Conservation (phyloP, 495 filamentous ascomycete genomes). For the Hyaloscypha variabilis region DNA sequence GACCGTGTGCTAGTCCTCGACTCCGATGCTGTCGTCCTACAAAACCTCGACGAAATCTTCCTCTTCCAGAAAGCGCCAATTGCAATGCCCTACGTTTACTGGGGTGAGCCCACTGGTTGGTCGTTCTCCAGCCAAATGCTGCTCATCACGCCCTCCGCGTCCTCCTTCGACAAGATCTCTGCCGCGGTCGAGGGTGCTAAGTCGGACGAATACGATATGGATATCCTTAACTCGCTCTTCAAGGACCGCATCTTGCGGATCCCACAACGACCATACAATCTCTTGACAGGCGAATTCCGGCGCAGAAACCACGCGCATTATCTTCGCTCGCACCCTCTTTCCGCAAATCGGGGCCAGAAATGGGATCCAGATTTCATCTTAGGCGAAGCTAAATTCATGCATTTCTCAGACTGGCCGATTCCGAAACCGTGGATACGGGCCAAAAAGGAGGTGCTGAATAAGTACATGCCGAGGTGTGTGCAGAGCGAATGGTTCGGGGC, state of each 20-base stretch:
- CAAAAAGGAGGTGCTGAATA: constrained; percentile 24
- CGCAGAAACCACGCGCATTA: constrained; percentile 52
- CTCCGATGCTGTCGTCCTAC: constrained; percentile 56
- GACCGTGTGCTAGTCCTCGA: constrained; percentile 61
- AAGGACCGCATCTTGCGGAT: constrained; percentile 60
- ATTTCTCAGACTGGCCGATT: constrained; percentile 72
- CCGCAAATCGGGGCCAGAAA: constrained; percentile 41
- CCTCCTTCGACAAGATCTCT: constrained; percentile 45
- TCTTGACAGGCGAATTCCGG: constrained; percentile 63
- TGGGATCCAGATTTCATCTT: constrained; percentile 65
- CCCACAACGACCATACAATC: constrained; percentile 65
- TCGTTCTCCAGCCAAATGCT: constrained; percentile 55
- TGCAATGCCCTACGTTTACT: constrained; percentile 64
- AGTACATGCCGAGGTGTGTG: constrained; percentile 27
- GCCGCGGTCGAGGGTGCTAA: constrained; percentile 37
- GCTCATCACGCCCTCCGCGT: constrained; percentile 57
- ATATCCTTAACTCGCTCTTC: constrained; percentile 62
- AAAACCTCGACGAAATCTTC: constrained; percentile 66
- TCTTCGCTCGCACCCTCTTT: constrained; percentile 42
- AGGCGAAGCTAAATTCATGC: constrained; percentile 63
- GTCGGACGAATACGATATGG: constrained; percentile 56
- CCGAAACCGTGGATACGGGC: constrained; percentile 59
- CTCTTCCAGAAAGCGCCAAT: constrained; percentile 52
- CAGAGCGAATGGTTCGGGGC: constrained; percentile 27
- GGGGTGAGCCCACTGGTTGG: constrained; percentile 49